phyloP scores from a whole-genome alignment of 2,329 filamentous ascomycete species.

The Atkinsonella texensis region DNA sequence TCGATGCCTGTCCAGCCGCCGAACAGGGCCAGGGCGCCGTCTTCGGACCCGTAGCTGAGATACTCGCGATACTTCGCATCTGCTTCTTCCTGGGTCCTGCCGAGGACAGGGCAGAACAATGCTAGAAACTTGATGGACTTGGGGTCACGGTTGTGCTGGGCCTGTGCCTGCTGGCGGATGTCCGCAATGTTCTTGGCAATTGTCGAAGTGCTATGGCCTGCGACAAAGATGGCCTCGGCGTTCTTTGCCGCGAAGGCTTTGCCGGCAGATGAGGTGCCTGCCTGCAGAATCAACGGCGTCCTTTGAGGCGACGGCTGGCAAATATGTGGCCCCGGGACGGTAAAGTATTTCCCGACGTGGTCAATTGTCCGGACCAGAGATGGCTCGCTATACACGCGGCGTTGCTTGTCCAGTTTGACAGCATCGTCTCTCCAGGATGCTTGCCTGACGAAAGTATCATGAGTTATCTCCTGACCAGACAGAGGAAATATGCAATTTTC shows the following conservation, averaged over 20 bases:
- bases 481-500: too few relatives aligned
- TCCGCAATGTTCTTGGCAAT: slow-evolving; percentile 44
- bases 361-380: slow-evolving; percentile 48
- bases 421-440: slow-evolving; percentile 49
- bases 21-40: slow-evolving; percentile 52
- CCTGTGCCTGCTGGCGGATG: slow-evolving; percentile 38
- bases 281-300: slow-evolving; percentile 52
- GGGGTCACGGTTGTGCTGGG: slow-evolving; percentile 38
- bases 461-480: neutral
- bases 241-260: slow-evolving; percentile 50
- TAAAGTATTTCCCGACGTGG: slow-evolving; percentile 48
- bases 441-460: slow-evolving; percentile 14
- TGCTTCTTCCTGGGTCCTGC: slow-evolving; percentile 47
- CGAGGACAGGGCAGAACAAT: slow-evolving; percentile 45
- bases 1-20: slow-evolving; percentile 58
- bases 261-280: slow-evolving; percentile 48
- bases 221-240: slow-evolving; percentile 53
- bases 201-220: slow-evolving; percentile 41
- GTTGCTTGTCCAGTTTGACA: slow-evolving; percentile 40
- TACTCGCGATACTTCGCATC: slow-evolving; percentile 36
- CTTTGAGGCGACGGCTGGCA: slow-evolving; percentile 50
- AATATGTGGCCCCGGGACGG: slow-evolving; percentile 46
- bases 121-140: slow-evolving; percentile 48
- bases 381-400: slow-evolving; percentile 32
- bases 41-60: slow-evolving; percentile 42